phyloP scores from a whole-genome alignment of 83 land plant species.

The Larix sibirica region DNA sequence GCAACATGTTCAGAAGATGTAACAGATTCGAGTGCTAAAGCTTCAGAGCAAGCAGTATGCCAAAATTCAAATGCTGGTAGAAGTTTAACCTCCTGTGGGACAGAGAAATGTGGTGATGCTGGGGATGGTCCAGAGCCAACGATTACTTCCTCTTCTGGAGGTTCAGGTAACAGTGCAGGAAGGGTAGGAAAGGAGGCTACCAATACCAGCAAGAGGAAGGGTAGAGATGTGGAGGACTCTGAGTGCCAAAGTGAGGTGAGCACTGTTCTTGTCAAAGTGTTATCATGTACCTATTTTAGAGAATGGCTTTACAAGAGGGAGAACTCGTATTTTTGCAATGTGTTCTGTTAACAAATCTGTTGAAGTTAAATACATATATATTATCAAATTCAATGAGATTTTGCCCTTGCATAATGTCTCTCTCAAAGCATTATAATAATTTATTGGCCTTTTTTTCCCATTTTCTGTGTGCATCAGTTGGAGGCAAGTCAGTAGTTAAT shows the following conservation, averaged over 20 bases:
- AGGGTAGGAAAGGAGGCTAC: slow-evolving; percentile 28
- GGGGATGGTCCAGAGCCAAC: slow-evolving; percentile 44
- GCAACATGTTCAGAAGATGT: slow-evolving; percentile 14
- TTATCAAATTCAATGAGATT: not conserved
- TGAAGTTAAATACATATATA: not conserved
- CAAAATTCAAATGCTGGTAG: not conserved
- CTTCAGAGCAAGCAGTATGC: not conserved
- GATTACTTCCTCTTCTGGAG: slow-evolving; percentile 72
- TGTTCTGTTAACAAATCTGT: not conserved
- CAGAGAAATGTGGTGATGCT: slow-evolving; percentile 12
- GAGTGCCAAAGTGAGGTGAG: slow-evolving; percentile 78
- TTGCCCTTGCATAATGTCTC: not conserved
- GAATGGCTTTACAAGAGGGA: not conserved
- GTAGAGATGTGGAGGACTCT: slow-evolving; percentile 53
- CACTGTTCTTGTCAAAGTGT: not conserved
- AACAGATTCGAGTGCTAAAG: slow-evolving; percentile 1
- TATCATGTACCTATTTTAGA: not conserved
- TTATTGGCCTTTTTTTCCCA: not conserved
- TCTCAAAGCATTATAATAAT: not conserved
- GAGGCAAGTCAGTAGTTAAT: too few species aligned
- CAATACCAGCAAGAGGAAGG: slow-evolving; percentile 54
- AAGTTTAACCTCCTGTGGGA: not conserved
- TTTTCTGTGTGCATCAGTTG: not conserved
- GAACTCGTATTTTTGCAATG: too few species aligned
- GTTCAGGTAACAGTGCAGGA: slow-evolving; percentile 55